Base-by-base conservation (phyloP, 2,329 filamentous ascomycete species). In the Corinectria fuckeliana region DNA sequence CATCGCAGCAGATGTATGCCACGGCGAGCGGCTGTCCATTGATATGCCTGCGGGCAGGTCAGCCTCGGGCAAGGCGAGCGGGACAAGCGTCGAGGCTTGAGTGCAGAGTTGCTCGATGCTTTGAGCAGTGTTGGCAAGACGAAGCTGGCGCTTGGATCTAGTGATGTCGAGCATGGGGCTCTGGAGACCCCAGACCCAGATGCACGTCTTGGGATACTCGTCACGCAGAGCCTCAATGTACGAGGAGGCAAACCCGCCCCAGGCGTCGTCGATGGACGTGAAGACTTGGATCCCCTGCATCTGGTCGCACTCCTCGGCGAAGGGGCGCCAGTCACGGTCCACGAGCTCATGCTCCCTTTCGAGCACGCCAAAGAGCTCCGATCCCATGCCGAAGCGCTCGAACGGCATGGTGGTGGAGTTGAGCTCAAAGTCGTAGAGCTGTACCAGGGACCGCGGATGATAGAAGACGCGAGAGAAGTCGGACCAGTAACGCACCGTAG, bases 391-490 rank as follows among this genome's bases (percentile, higher is more conserved):
- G 69, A 96, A 96, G 0, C 93, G 92, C 83, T 97, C 92, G 71
- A 97, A 97, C 0, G 93, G 92, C 82, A 89, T 89, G 25, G 94
- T 80, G 42, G 85, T 83, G 3, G 92, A 94, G 72, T 91, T 88
- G 32, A 96, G 81, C 73, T 96, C 92, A 71, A 91, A 96, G 71
- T 97, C 92, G 72, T 91, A 91, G 13, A 98, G 81, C 72, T 96
- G 93, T 9, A 96, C 83, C 53, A 97, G 86, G 11, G 93, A 97
- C 54, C 86, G 87, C 8, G 95, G 95, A 73, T 98, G 93, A 73
- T 91, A 97, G 76, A 88, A 99, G n/a, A 95, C 85, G 23, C 92
- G 87, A 67, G 92, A 96, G 76, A 93, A 98, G 76, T 99, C 95
- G 28, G 93, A 96, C 94, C 95, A 99, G 78, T 95, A 98, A 53